A percentile compares a stretch with the other conserved stretches of the same genome.
These are phyloP conservation scores for Ensete ventricosum DNA, from an alignment of 176 grass and related monocot species.

Conservation along the genomic window DNA sequence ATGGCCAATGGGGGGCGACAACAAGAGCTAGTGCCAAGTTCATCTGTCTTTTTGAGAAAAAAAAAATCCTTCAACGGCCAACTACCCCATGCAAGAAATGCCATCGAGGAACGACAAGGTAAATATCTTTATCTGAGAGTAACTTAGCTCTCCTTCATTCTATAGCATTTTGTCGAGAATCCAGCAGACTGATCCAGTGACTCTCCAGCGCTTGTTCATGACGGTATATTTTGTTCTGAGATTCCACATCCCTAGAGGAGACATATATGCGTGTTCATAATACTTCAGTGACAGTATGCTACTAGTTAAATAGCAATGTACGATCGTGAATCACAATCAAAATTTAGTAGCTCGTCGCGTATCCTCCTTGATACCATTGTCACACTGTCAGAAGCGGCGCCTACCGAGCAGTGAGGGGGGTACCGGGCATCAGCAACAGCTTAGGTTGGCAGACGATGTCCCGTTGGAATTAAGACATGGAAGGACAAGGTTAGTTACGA, in stretches of 20 bases:
- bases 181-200: no score
- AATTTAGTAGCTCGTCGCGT: not conserved
- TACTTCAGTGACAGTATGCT: no score
- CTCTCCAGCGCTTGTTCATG: no score
- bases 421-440: not conserved
- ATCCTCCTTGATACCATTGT: not conserved
- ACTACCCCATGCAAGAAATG: no score
- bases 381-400: not conserved
- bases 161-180: not conserved
- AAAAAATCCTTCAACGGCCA: no score
- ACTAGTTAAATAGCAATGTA: not conserved
- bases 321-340: not conserved
- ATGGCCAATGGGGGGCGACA: not conserved
- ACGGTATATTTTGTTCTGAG: no score
- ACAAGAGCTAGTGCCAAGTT: conserved; percentile 20
- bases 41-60: not conserved
- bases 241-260: no score
- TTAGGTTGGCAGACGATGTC: conserved; percentile 1
- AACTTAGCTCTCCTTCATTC: no score
- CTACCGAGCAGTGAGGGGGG: no score
- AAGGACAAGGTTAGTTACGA: not conserved
- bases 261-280: no score
- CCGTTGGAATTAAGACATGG: not conserved
- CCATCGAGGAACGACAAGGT: no score
- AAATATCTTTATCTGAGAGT: no score